Evolutionary conservation across 2,329 filamentous ascomycete species (phyloP), one percentile per base, ranked within the genome.

Genomic region (Coniochaeta prunicola): DNA sequence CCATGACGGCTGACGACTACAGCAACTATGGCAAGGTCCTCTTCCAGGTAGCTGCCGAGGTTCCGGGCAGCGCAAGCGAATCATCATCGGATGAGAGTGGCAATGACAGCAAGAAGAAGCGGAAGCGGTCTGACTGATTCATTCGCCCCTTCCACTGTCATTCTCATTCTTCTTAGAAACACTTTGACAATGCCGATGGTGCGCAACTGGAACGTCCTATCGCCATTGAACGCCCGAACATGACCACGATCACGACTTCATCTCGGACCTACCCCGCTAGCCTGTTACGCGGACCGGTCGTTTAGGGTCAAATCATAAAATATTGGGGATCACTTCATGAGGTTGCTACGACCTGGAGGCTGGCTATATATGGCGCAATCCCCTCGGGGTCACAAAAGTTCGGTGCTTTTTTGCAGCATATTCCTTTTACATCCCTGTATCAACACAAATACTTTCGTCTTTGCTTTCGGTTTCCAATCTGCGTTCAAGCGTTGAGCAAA

Each of bases 1-100:
- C 71, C 6, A 66, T 73, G 40, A 58, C 15, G 71, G 79, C 42
- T 77, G 82, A 86, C n/a, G 88, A 91, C 61, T 85, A 86, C 59
- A 80, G 80, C 65, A 80, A 81, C 60, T 82, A 91, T 61, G 90
- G 91, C 64, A 87, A 88, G 69, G 88, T 91, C 45, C 84, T 96
- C 62, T 96, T 92, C 77, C 89, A 92, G 72, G 86, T 91, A 58
- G 86, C 90, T 30, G 83, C 89, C 31, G 87, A 89, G 65, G 81
- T 89, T 57, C 85, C 89, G 38, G 86, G 86, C 63, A 90, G 83
- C 67, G 15, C 30, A 12, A 84, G 79, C 66, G 83, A 85, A n/a
- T 65, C 75, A 38, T 83, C 81, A 2, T 83, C 81, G 3, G 82
- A 83, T 24, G 80, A 81, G 54, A 74, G 74, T 60, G 76, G 71